Evolutionary conservation across 495 filamentous ascomycete species (phyloP).

Genomic region (Cercophora scortea): DNA sequence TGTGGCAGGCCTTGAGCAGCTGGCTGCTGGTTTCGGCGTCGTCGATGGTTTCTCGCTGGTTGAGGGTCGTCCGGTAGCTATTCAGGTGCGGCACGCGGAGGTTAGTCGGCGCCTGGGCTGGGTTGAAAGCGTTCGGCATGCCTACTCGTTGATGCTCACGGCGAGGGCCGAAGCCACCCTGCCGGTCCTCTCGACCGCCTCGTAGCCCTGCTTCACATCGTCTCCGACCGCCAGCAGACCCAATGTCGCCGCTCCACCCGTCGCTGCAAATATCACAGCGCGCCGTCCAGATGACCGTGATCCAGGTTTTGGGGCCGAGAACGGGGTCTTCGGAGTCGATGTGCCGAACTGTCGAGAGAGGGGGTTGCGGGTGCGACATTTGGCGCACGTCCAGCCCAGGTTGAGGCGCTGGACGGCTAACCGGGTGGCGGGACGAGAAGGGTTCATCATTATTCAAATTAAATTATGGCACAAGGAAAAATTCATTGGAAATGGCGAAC

Average conservation of each 20-base stretch:
- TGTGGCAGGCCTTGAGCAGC: conserved; percentile 77
- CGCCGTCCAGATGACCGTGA: conserved; percentile 7
- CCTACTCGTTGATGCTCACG: conserved; percentile 87
- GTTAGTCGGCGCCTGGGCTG: too few relatives aligned
- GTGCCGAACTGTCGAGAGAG: conserved; percentile 23
- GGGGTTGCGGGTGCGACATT: conserved; percentile 30
- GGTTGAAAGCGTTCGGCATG: conserved; percentile 3
- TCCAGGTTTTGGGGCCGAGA: conserved; percentile 3
- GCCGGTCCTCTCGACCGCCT: conserved; percentile 66
- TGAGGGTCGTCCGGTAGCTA: conserved; percentile 79
- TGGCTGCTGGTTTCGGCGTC: conserved; percentile 54
- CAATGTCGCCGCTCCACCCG: conserved; percentile 45
- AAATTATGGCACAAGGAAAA: not conserved
- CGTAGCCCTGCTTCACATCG: conserved; percentile 62
- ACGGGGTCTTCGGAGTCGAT: conserved; percentile 5
- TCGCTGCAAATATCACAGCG: conserved; percentile 20
- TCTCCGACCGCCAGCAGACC: conserved; percentile 63
- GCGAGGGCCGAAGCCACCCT: conserved; percentile 70
- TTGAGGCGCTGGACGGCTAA: conserved; percentile 11
- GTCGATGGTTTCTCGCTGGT: conserved; percentile 49
- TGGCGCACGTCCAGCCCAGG: conserved; percentile 31
- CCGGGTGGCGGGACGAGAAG: conserved; percentile 13
- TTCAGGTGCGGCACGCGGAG: not conserved
- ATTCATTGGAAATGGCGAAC: not conserved
- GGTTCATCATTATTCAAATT: conserved; percentile 13